Conservation (phyloP, 2,329 filamentous ascomycete genomes). For the Alternaria hordeiaustralica region DNA sequence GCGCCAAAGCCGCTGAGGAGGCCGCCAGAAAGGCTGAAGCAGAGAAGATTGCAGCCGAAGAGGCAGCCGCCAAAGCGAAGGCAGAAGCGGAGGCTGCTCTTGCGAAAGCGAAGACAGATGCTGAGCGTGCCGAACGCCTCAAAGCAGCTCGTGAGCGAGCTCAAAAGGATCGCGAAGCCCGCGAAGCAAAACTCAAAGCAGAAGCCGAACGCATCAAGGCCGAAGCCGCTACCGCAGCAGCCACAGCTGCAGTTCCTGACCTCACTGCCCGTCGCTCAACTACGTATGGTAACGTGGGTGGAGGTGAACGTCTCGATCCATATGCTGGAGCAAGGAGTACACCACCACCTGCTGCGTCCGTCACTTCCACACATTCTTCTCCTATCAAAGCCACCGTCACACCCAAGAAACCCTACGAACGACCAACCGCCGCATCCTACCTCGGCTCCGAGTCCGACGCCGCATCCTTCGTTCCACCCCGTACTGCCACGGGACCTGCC, state of each 20-base stretch:
- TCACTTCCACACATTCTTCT: conserved; percentile 47
- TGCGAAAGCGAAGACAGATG: conserved; percentile 44
- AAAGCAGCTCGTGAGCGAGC: conserved; percentile 50
- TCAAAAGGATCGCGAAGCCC: conserved; percentile 46
- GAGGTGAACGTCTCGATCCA: conserved; percentile 73
- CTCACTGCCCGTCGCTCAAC: conserved; percentile 38
- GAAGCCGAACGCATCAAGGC: conserved; percentile 43
- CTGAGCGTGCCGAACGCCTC: conserved; percentile 37
- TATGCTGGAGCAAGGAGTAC: conserved; percentile 66
- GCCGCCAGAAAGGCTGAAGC: conserved; percentile 48
- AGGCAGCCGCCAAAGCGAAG: conserved; percentile 41
- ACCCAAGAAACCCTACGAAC: conserved; percentile 53
- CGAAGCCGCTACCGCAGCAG: conserved; percentile 21
- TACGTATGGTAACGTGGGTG: conserved; percentile 54
- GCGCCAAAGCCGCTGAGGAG: conserved; percentile 48
- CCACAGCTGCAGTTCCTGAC: conserved; percentile 30
- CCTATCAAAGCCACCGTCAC: conserved; percentile 49
- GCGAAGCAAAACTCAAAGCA: conserved; percentile 45
- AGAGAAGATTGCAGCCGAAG: conserved; percentile 40
- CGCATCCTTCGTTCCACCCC: conserved; percentile 37
- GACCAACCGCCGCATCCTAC: conserved; percentile 63
- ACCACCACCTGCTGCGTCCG: conserved; percentile 45
- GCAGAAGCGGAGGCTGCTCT: conserved; percentile 37
- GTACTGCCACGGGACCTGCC: conserved; percentile 38
- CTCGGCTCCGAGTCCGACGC: conserved; percentile 57